Percentiles rank a stretch among this genome's conserved stretches.
phyloP scores from a whole-genome alignment of 2,329 filamentous ascomycete genomes.

The Mariannaea elegans region DNA sequence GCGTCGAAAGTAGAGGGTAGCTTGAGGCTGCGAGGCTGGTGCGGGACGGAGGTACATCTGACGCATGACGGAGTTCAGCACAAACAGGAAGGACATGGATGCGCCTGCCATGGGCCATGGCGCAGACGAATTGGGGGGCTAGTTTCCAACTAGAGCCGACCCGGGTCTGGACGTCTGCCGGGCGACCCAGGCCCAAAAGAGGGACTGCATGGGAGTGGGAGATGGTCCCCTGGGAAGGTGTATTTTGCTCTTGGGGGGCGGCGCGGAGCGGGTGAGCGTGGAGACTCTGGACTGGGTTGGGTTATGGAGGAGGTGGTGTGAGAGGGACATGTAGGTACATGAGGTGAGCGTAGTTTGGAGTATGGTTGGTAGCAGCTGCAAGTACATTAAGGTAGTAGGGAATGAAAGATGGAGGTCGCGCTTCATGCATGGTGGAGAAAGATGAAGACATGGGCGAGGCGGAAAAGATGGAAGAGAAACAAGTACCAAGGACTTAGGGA shows the following conservation, averaged over 20 bases:
- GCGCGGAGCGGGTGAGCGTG: not conserved
- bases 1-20: not conserved
- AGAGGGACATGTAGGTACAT: too few relatives aligned
- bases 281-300: not conserved
- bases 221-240: not conserved
- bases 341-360: too few relatives aligned
- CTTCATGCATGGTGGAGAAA: too few relatives aligned
- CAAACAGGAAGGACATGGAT: conserved; percentile 25
- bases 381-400: too few relatives aligned
- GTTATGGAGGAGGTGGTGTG: not conserved
- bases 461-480: too few relatives aligned
- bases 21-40: conserved; percentile 28
- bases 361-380: too few relatives aligned
- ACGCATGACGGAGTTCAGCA: conserved; percentile 24
- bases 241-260: not conserved
- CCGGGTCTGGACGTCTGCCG: conserved; percentile 19
- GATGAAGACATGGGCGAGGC: too few relatives aligned
- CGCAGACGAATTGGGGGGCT: conserved; percentile 8
- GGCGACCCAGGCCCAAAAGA: conserved; percentile 18
- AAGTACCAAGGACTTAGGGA: too few relatives aligned
- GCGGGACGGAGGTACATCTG: conserved; percentile 28
- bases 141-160: conserved; percentile 15
- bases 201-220: not conserved
- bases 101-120: not conserved
- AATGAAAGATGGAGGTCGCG: too few relatives aligned